Base-by-base conservation (phyloP, 768 basidiomycete species). In the Tulasnella sp. region DNA sequence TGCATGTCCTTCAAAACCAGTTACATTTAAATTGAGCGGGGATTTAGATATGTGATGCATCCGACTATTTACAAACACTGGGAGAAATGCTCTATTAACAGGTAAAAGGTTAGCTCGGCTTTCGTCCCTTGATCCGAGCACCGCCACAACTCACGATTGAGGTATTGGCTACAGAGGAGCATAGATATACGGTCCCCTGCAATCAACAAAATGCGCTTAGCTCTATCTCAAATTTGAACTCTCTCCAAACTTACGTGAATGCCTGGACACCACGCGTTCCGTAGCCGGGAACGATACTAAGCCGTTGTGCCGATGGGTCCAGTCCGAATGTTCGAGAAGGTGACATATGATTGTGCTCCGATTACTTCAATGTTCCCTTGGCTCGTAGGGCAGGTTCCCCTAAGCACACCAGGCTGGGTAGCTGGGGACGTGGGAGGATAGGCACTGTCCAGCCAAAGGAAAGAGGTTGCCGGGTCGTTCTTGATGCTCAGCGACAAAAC, bases 401-500 rank as follows among this genome's bases (percentile, higher is more conserved):
- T 17, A 25, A 29, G 54, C 49, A 42, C 64, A 15, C 73, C 73
- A n/a, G 73, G 29, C 73, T 54, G 49, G 15, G 5, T 74, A 15
- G 34, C 73, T 22, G 73, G 36, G 11, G 15, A n/a, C 1, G n/a
- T 19, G 11, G 14, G 0, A 2, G 54, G 54, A n/a, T 58, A 70
- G 14, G 11, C 34, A 36, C 69, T 71, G 6, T 71, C 69, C 17
- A 71, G 31, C 36, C 69, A 71, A 0, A 25, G 29, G 58, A 64
- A 64, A 12, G 4, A 3, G 29, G 8, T 12, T 3, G 2, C 15
- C 0, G 64, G 64, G 14, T 88, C 88, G 80, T 88, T 87, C 88
- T 87, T 88, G 78, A 88, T 77, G 70, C 82, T 83, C 79, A 88
- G 81, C 74, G 85, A 85, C 77, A 87, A 82, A 40, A 86, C 87